phyloP scores from a whole-genome alignment of 75 land plant species.

The Picea glauca region DNA sequence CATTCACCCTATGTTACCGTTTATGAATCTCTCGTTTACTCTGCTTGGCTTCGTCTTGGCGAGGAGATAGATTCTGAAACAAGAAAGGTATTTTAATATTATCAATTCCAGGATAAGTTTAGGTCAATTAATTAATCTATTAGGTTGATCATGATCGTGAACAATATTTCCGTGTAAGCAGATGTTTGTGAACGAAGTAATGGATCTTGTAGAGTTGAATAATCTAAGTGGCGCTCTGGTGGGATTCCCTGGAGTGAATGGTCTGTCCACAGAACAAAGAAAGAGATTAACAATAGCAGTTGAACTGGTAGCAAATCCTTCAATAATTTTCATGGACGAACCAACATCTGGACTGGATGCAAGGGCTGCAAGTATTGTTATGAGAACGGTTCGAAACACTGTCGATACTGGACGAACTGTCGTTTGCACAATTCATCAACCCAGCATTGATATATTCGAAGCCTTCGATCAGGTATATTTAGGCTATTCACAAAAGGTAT shows the following conservation, averaged over 20 bases:
- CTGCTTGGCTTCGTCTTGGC: slow-evolving; percentile 68
- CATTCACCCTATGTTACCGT: slow-evolving; percentile 80
- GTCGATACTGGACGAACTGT: slow-evolving; percentile 29
- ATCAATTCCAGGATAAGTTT: neutral
- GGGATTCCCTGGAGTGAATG: slow-evolving; percentile 14
- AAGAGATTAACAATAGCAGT: slow-evolving; percentile 22
- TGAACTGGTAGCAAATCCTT: slow-evolving; percentile 19
- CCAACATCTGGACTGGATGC: slow-evolving; percentile 19
- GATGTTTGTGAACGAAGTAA: slow-evolving; percentile 18
- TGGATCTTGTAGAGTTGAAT: slow-evolving; percentile 30
- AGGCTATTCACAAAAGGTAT: no score
- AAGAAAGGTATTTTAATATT: slow-evolving; percentile 30
- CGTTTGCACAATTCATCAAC: slow-evolving; percentile 17
- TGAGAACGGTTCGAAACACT: slow-evolving; percentile 15
- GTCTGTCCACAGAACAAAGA: slow-evolving; percentile 22
- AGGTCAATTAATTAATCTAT: neutral
- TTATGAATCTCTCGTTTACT: slow-evolving; percentile 61
- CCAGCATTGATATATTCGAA: slow-evolving; percentile 17
- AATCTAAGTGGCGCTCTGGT: slow-evolving; percentile 13
- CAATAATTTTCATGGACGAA: slow-evolving; percentile 20
- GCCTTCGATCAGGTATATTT: slow-evolving; percentile 21
- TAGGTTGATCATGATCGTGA: neutral
- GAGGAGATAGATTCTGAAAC: slow-evolving; percentile 38
- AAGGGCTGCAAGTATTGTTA: slow-evolving; percentile 9
- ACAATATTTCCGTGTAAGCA: neutral